phyloP scores from a whole-genome alignment of 805 yeast species.

The Hyphopichia homilentoma region DNA sequence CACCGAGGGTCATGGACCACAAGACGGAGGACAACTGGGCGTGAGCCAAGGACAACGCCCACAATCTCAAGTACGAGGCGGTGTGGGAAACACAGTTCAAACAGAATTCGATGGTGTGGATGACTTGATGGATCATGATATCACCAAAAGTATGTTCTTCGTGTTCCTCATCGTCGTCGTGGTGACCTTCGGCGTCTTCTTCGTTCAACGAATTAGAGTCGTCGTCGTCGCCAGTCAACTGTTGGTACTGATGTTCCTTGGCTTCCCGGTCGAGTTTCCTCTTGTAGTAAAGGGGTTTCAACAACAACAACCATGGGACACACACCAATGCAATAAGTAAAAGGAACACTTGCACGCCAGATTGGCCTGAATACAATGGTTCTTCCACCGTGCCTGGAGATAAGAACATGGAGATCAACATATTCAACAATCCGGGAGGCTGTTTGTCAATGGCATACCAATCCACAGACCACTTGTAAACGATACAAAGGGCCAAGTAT shows the following conservation, averaged over 20 bases:
- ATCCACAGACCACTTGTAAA: conserved; percentile 72
- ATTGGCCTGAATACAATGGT: conserved; percentile 63
- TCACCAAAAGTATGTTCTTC: conserved; percentile 52
- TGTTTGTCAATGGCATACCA: conserved; percentile 61
- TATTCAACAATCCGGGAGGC: conserved; percentile 71
- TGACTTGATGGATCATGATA: conserved; percentile 73
- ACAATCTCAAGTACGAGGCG: conserved; percentile 70
- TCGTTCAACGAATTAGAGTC: conserved; percentile 15
- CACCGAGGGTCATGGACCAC: conserved; percentile 72
- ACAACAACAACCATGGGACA: conserved; percentile 69
- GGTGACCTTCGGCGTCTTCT: conserved; percentile 19
- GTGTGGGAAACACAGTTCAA: conserved; percentile 78
- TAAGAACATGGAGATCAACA: conserved; percentile 73
- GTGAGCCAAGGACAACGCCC: conserved; percentile 79
- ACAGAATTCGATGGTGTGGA: conserved; percentile 78
- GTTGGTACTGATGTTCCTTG: conserved; percentile 50
- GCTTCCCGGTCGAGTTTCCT: conserved; percentile 50
- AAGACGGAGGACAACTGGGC: conserved; percentile 73
- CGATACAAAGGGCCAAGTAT: conserved; percentile 59
- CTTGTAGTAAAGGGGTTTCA: conserved; percentile 58
- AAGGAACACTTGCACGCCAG: conserved; percentile 54
- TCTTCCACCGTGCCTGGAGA: conserved; percentile 70
- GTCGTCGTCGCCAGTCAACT: conserved; percentile 25
- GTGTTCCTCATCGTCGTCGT: conserved; percentile 29
- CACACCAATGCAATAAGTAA: conserved; percentile 60